Evolutionary conservation across 495 filamentous ascomycete genomes (phyloP), one percentile per base, ranked within the genome.

Genomic region (Penicillium atrosanguineum): DNA sequence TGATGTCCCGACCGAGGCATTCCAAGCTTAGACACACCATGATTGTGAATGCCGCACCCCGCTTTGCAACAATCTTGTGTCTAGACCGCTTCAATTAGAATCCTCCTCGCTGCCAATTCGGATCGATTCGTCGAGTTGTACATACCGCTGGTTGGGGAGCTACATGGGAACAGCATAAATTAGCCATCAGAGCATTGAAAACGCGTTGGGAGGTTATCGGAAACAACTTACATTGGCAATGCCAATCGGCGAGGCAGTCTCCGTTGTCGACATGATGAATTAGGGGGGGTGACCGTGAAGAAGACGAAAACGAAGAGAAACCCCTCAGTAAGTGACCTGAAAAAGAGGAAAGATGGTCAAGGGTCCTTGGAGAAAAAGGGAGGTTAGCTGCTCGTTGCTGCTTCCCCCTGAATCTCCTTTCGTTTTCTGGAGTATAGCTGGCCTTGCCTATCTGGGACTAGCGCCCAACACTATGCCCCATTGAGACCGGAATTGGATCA

Each of bases 41-140:
- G 67, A 98, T 96, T 50, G 94, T 98, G 76, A 98, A 98, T 57
- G 92, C 91, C 63, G 94, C 94, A 72, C 94, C 94, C 79, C 95
- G 85, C 83, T 98, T 98, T 52, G 94, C 94, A 65, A 98, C 95
- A 69, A 98, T 98, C 84, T 98, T 98, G 83, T 98, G 94, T 69
- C 94, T 87, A 61, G 44, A 59, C 36, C 42, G 46, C 40, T 47
- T 59, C 28, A 23, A 62, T 74, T 67, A 75, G 69, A 59, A 66
- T 69, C 49, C 61, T 57, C 55, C 41, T 50, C 9, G 21, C 39
- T 62, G 51, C 40, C 43, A 42, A 50, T 38, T 53, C 44, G 8
- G 14, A 48, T 18, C 31, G 7, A 48, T 48, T 44, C 47, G 44
- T 46, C 11, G 39, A 40, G 39, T 51, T 48, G 44, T 61, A 69